Base-by-base conservation (phyloP, 225 moss, liverwort and hornwort genomes). In the Polytrichum commune region DNA sequence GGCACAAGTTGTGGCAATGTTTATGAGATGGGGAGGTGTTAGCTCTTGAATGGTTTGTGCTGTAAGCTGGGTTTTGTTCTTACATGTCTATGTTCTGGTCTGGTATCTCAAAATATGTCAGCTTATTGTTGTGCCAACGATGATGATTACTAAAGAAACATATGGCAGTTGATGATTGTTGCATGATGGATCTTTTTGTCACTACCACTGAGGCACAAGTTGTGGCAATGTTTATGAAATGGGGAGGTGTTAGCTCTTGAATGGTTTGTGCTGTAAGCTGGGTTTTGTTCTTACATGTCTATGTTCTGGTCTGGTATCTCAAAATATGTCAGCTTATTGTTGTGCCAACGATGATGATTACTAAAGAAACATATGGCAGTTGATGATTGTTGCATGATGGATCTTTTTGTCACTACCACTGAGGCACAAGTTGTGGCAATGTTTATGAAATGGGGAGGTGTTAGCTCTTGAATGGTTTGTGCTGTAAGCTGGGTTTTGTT, bases 331-430 rank as follows among this genome's bases (percentile, higher is more conserved):
- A 46, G 46, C 3, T 13, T 46, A 46, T 46, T 46, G 13, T 46
- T 46, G 46, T 13, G 4, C 13, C 46, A 13, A 13, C 0, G 46
- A 46, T 46, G 46, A 46, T 46, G 13, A 3, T 46, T 46, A 0
- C 3, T 3, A 4, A 46, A 46, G 13, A 13, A 46, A 46, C 46
- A 46, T 10, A 46, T 46, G 46, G 46, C 46, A 46, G 3, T 46
- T 3, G 1, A 0, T 46, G 46, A 46, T 46, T 46, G 13, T 13
- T 1, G 13, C 10, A 46, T 4, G 46, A 46, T 13, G 13, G 46
- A 3, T 46, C 46, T 13, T 46, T 25, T 72, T 72, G 72, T 71
- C 70, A 71, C 72, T 72, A 72, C 72, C 72, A 72, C 72, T 72
- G 72, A 72, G 61, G 61, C 26, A 55, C 64, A 16, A 58, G 1